Base-by-base conservation (phyloP, 306 rosid genomes). In the Gastrolobium villosum region DNA sequence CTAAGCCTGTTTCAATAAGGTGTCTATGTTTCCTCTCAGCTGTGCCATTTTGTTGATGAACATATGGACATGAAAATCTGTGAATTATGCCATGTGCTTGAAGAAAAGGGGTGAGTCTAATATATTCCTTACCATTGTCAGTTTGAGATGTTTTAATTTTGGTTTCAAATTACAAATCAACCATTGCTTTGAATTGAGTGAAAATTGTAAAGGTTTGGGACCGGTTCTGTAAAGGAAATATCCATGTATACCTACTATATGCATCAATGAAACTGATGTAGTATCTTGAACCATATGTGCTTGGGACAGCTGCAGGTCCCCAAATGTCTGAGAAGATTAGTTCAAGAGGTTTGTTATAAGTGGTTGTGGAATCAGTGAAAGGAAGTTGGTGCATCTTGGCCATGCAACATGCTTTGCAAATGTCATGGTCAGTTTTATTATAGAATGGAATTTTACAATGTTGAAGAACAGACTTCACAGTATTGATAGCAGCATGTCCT, bases 281-380 rank as follows among this genome's bases (percentile, higher is more conserved):
- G 1, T 55, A 55, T 1, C 10, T 55, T 0, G 4, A 15, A 5
- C 32, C 10, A 15, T 1, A 15, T 2, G 32, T 3, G 1, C 6
- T 10, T 1, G 6, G 5, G 1, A 26, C 6, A 15, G 35, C 34
- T 2, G 11, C 3, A 15, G 10, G 60, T 0, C 32, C 34, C 60
- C 31, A 54, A 1, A 54, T n/a, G 1, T 54, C 60, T 5, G 32
- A 2, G 10, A 1, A 54, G 0, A 26, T 4, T 0, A 54, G 10
- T 6, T 54, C 10, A 2, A 54, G 20, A 6, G 60, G 11, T 6
- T 7, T 1, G 7, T 1, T 5, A 1, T 54, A 54, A 1, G 20
- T 4, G 0, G 4, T 54, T 0, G 20, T 6, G 0, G 10, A 54
- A 26, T 1, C 0, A 2, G 0, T 1, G 6, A 0, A 54, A 1